These are phyloP conservation scores for Crithidia brevicula DNA, from an alignment of 208 protist species.

Conservation along the genomic window DNA sequence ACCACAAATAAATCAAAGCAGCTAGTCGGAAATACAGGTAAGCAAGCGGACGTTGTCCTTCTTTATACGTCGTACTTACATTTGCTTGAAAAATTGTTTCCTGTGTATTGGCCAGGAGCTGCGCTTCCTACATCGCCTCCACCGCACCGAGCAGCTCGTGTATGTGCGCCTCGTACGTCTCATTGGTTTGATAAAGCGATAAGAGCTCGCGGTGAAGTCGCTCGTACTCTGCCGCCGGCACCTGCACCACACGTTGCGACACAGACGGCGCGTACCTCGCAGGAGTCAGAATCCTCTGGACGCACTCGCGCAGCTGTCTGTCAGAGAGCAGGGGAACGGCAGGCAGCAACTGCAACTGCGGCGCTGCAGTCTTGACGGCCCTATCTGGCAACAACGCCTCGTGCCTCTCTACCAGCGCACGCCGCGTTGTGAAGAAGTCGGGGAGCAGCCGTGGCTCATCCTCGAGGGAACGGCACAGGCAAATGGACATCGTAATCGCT, in stretches of 20 bases:
- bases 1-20: too few relatives aligned
- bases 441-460: conserved; percentile 1
- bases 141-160: conserved; percentile 20
- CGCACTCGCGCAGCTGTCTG: conserved; percentile 5
- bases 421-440: conserved; percentile 16
- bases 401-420: background rate
- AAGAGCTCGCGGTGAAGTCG: conserved; percentile 37
- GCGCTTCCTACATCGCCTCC: background rate
- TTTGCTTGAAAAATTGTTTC: too few relatives aligned
- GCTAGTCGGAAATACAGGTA: too few relatives aligned
- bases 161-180: conserved; percentile 29
- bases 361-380: background rate
- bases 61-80: too few relatives aligned
- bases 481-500: conserved; percentile 4
- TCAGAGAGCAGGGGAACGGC: conserved; percentile 14
- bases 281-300: conserved; percentile 1
- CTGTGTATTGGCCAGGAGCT: too few relatives aligned
- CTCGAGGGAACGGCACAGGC: conserved; percentile 14
- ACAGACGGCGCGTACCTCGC: background rate
- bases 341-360: background rate
- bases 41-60: too few relatives aligned
- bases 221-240: conserved; percentile 26
- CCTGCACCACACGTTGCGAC: conserved; percentile 9
- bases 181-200: conserved; percentile 37
- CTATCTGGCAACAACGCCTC: background rate